Conservation (phyloP, 768 basidiomycete species). For the Dacryopinax primogenitus region DNA sequence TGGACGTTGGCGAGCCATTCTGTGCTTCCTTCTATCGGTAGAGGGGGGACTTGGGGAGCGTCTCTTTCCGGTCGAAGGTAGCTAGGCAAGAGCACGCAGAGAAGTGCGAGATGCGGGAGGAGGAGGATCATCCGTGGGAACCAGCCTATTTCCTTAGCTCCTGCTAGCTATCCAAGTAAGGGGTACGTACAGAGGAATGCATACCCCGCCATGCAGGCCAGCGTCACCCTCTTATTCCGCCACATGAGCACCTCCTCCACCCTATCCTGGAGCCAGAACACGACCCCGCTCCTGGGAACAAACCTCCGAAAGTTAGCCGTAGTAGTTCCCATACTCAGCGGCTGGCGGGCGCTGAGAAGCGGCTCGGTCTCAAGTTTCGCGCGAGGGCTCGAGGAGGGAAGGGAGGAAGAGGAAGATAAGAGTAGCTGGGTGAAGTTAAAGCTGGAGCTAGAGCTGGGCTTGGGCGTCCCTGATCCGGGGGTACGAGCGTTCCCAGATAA, state of each 20-base stretch:
- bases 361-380: neutral
- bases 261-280: slow-evolving; percentile 85
- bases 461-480: neutral
- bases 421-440: slow-evolving; percentile 17
- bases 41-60: slow-evolving; percentile 21
- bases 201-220: slow-evolving; percentile 62
- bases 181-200: slow-evolving; percentile 58
- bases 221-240: slow-evolving; percentile 61
- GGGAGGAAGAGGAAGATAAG: slow-evolving; percentile 12
- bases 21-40: slow-evolving; percentile 46
- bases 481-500: neutral
- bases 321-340: slow-evolving; percentile 63
- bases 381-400: neutral
- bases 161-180: neutral
- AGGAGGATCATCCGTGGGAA: slow-evolving; percentile 61
- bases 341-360: slow-evolving; percentile 23
- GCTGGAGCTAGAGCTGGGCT: slow-evolving; percentile 11
- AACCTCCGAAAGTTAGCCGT: slow-evolving; percentile 74
- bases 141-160: slow-evolving; percentile 39
- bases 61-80: slow-evolving; percentile 47
- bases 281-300: slow-evolving; percentile 55
- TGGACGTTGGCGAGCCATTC: slow-evolving; percentile 83
- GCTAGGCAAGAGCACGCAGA: slow-evolving; percentile 52
- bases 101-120: slow-evolving; percentile 49
- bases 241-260: slow-evolving; percentile 75